Evolutionary conservation across 1,139 yeast species (phyloP), one percentile per base, ranked within the genome.

Genomic region (Ashbya aceris): DNA sequence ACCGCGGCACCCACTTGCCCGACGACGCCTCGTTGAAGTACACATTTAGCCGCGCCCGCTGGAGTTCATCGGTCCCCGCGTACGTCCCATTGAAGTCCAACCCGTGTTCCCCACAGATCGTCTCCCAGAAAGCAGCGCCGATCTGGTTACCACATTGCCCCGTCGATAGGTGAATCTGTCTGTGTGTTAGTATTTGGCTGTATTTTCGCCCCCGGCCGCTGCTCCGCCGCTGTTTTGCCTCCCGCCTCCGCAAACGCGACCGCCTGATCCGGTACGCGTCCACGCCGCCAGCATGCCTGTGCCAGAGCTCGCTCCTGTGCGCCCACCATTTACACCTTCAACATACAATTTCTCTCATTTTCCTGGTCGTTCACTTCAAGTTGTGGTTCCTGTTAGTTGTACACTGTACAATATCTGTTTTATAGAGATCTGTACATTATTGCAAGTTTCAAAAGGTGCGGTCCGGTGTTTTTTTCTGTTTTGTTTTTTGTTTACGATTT

Each of bases 81-180:
- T 78, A 81, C 63, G 71, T 77, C 50, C 98, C 98, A 51, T 79
- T 73, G 56, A 74, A 74, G 62, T 86, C 96, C 60, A 91, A 76
- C 38, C 96, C 96, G 61, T 91, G 98, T 68, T 91, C 98, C 51
- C 86, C 93, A 70, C 95, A 83, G 60, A 91, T 91, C 42, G 96
- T 86, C 70, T 89, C 95, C 96, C 96, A 86, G 64, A 86, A 86
- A 46, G 96, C 95, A 54, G 95, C 94, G 68, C 96, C 95, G 58
- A 91, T 87, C 72, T 91, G 98, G 79, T 91, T 91, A 79, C 98
- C 98, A 79, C 98, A 91, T 73, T 89, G 97, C 68, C 97, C 97
- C 45, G 96, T 83, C 49, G 96, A 89, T 67, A 89, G 76, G 69
- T 89, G 97, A 67, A 89, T 85, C 91, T 82, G 63, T 42, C 12